Evolutionary conservation across 140 eudicot genomes (phyloP).

Genomic region (Bidens hawaiensis): DNA sequence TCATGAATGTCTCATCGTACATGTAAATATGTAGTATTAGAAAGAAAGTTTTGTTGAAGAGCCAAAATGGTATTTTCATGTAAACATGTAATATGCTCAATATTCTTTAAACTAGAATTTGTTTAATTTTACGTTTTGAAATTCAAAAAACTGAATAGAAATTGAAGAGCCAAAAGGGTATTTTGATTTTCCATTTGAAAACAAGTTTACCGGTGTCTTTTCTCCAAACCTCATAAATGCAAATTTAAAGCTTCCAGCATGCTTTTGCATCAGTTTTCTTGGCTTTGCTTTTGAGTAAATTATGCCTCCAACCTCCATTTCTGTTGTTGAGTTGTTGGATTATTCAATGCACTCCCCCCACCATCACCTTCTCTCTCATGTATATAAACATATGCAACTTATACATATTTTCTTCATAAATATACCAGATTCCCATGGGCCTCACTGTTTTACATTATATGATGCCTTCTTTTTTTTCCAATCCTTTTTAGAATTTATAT

Average conservation of each 20-base stretch:
- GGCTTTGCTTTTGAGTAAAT: conserved; percentile 54
- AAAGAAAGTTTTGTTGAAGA: not conserved
- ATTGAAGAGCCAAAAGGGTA: conserved; percentile 15
- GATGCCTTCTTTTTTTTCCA: conserved; percentile 5
- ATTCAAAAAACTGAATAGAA: conserved; percentile 1
- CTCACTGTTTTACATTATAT: not conserved
- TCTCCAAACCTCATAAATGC: conserved; percentile 55
- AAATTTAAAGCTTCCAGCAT: conserved; percentile 44
- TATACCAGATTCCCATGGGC: conserved; percentile 19
- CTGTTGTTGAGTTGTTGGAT: conserved; percentile 74
- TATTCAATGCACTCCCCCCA: conserved; percentile 50
- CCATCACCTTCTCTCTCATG: conserved; percentile 5
- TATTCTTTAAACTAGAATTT: not conserved
- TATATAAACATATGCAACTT: conserved; percentile 19
- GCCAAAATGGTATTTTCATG: no score
- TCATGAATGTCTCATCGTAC: not conserved
- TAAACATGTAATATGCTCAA: no score
- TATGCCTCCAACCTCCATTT: conserved; percentile 56
- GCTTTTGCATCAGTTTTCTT: conserved; percentile 49
- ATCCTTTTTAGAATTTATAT: not conserved
- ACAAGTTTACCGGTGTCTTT: conserved; percentile 17
- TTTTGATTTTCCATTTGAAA: conserved; percentile 7
- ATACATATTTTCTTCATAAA: conserved; percentile 23
- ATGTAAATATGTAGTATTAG: not conserved
- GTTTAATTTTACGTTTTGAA: not conserved